Evolutionary conservation across 257 asterid species (phyloP).

Genomic region (Nicotiana noctiflora): DNA sequence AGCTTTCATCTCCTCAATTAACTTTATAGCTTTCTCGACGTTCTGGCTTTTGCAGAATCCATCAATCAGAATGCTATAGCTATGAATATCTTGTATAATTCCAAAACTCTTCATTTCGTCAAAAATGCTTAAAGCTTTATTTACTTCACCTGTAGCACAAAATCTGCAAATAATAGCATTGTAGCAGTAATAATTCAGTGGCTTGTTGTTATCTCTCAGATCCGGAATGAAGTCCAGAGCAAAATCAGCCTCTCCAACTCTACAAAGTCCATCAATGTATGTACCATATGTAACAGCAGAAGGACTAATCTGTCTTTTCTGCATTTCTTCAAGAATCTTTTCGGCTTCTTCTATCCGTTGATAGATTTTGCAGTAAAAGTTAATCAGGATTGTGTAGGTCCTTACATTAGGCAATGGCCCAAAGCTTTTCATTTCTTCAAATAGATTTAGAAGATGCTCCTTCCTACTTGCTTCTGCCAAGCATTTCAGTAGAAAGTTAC

Average conservation of each 20-base stretch:
- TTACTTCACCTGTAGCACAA: slow-evolving; percentile 27
- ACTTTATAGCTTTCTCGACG: slow-evolving; percentile 25
- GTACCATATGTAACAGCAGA: slow-evolving; percentile 44
- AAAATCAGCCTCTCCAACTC: slow-evolving; percentile 33
- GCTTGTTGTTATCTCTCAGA: slow-evolving; percentile 21
- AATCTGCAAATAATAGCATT: slow-evolving; percentile 45
- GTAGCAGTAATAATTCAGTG: slow-evolving; percentile 45
- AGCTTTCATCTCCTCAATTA: slow-evolving; percentile 44
- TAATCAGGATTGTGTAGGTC: slow-evolving; percentile 48
- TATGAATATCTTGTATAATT: slow-evolving; percentile 39
- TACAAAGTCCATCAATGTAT: slow-evolving; percentile 47
- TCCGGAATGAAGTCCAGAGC: slow-evolving; percentile 33
- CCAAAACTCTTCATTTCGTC: slow-evolving; percentile 39
- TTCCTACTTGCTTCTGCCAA: slow-evolving; percentile 34
- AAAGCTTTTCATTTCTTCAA: slow-evolving; percentile 36
- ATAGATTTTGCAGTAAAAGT: slow-evolving; percentile 34
- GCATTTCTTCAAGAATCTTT: slow-evolving; percentile 44
- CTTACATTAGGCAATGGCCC: slow-evolving; percentile 53
- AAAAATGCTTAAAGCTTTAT: slow-evolving; percentile 34
- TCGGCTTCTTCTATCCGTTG: slow-evolving; percentile 34
- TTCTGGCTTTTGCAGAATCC: slow-evolving; percentile 43
- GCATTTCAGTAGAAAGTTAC: slow-evolving; percentile 64
- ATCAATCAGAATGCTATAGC: slow-evolving; percentile 51
- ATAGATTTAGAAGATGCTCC: slow-evolving; percentile 23
- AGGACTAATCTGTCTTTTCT: slow-evolving; percentile 33